Conservation (phyloP, 345 rosid genomes). For the Moringa oleifera region DNA sequence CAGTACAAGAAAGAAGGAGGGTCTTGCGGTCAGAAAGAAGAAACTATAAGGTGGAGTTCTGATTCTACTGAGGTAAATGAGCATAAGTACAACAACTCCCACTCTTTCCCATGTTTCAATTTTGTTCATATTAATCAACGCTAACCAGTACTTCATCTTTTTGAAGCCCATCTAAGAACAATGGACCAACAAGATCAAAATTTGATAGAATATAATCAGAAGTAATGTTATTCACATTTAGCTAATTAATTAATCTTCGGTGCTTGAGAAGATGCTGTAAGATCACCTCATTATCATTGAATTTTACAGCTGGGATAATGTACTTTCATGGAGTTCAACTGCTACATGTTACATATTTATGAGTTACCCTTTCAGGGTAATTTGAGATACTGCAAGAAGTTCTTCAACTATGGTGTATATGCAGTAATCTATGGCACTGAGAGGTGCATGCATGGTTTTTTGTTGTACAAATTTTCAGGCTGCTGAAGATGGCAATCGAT, state of each 20-base stretch:
- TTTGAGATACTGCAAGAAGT: conserved; percentile 24
- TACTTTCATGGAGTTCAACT: conserved; percentile 23
- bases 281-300: not conserved
- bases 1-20: conserved; percentile 47
- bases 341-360: conserved; percentile 33
- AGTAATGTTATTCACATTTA: no score
- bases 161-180: no score
- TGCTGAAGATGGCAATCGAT: conserved; percentile 52
- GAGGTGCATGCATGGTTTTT: conserved; percentile 26
- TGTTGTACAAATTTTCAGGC: conserved; percentile 42
- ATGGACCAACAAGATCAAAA: no score
- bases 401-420: conserved; percentile 16
- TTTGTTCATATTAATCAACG: no score
- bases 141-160: no score
- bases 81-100: no score
- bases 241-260: no score
- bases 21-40: conserved; percentile 30
- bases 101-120: no score
- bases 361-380: conserved; percentile 14
- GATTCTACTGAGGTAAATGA: conserved; percentile 17
- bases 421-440: conserved; percentile 27
- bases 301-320: not conserved
- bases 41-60: conserved; percentile 20
- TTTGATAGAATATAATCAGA: no score
- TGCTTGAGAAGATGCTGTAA: no score